Base-by-base conservation (phyloP, 116 monocot species). In the Phalaenopsis hybrid region DNA sequence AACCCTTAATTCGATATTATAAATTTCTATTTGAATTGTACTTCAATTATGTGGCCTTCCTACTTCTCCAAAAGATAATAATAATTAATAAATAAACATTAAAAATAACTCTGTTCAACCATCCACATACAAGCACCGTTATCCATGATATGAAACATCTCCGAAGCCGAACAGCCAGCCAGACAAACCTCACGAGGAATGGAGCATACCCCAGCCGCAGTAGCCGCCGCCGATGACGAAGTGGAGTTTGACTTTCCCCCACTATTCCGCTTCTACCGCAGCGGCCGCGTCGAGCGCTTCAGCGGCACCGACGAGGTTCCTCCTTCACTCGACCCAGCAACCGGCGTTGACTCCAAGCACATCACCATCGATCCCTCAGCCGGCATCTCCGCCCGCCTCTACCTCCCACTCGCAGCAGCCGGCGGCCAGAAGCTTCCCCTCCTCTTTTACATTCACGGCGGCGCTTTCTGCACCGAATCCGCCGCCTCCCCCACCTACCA, bases 401-500 rank as follows among this genome's bases (percentile, higher is more conserved):
- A 81, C 72, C 69, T 37, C 50, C 84, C 51, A 4, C 8, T 37
- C 72, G 72, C 17, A 16, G 6, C n/a, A 41, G 75, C 6, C 5
- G n/a, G 2, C 18, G 75, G 7, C 46, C 21, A 52, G 25, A 79
- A 58, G 44, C 44, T 74, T 1, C 83, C 83, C 16, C 25, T 83
- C 55, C 72, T 83, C 28, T 18, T 83, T 50, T 83, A 83, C 67
- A 72, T 55, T 57, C 83, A 83, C 45, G 83, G 83, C 67, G 83
- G 83, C 43, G 83, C 57, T 5, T 83, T 83, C 79, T 79, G 78
- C 79, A 57, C 79, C 83, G 83, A 79, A 13, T 83, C 83, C 83
- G 79, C 79, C 5, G 68, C 55, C 28, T 79, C 83, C 13, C 57
- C 73, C 5, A n/a, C 31, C 4, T 83, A 83, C 79, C 83, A 83